A percentile compares a stretch with the other conserved stretches of the same genome.
These are phyloP conservation scores for Agastache rugosa DNA, from an alignment of 257 asterid species.

Conservation along the genomic window DNA sequence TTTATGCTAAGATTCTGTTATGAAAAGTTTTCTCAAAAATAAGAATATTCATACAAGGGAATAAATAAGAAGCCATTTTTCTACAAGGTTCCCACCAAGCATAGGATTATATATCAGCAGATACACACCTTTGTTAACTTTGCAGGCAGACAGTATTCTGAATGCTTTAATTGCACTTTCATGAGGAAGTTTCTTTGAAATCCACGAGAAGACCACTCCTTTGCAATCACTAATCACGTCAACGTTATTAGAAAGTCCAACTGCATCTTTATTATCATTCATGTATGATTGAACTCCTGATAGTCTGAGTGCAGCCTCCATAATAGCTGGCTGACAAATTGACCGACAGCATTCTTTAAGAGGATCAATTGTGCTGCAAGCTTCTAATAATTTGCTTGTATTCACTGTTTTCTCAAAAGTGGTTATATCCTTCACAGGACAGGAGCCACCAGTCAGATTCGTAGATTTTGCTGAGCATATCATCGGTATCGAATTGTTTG, in stretches of 20 bases:
- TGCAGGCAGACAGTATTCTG: slow-evolving; percentile 92
- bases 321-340: slow-evolving; percentile 83
- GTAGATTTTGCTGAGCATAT: slow-evolving; percentile 77
- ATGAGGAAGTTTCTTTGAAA: slow-evolving; percentile 77
- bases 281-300: slow-evolving; percentile 62
- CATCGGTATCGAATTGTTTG: slow-evolving; percentile 75
- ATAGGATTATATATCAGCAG: not conserved
- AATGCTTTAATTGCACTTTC: slow-evolving; percentile 81
- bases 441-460: slow-evolving; percentile 92
- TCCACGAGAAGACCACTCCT: slow-evolving; percentile 85
- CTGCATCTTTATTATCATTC: slow-evolving; percentile 58
- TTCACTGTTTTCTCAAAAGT: slow-evolving; percentile 84
- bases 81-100: slow-evolving; percentile 5
- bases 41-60: not conserved
- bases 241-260: slow-evolving; percentile 57
- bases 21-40: slow-evolving; percentile 2
- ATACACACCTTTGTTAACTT: slow-evolving; percentile 83
- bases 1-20: not conserved
- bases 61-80: not conserved
- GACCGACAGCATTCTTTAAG: slow-evolving; percentile 96
- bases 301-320: slow-evolving; percentile 87
- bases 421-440: slow-evolving; percentile 82
- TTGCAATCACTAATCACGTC: slow-evolving; percentile 83
- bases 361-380: slow-evolving; percentile 86
- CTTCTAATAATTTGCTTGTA: slow-evolving; percentile 83